Conservation (phyloP, 352 stramenopile species). For the Phytophthora syringae region DNA sequence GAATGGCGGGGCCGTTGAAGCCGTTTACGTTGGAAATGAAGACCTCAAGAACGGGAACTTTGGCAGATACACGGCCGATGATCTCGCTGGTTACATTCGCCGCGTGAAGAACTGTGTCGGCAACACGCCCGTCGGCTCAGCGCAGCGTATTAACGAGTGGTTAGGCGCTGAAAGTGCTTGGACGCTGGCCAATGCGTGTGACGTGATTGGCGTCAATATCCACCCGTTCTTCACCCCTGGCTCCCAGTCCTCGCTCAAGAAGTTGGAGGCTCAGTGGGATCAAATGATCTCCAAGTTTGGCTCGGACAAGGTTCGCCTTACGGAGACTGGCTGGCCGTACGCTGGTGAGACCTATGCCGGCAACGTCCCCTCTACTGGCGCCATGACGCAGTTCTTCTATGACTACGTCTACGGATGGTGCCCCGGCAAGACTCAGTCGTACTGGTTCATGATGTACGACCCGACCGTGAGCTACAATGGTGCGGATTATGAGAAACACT, state of each 20-base stretch:
- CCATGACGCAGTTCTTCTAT: slow-evolving; percentile 48
- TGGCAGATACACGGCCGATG: slow-evolving; percentile 36
- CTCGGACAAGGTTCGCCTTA: slow-evolving; percentile 45
- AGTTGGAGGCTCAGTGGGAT: slow-evolving; percentile 54
- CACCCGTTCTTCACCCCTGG: slow-evolving; percentile 57
- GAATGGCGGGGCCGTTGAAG: slow-evolving; percentile 46
- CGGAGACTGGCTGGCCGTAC: slow-evolving; percentile 66
- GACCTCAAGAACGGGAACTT: slow-evolving; percentile 59
- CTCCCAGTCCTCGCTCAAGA: slow-evolving; percentile 41
- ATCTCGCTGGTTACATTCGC: slow-evolving; percentile 52
- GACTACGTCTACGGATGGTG: slow-evolving; percentile 47
- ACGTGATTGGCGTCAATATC: slow-evolving; percentile 46
- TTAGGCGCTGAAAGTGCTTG: slow-evolving; percentile 35
- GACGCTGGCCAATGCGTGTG: slow-evolving; percentile 40
- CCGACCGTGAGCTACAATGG: slow-evolving; percentile 49
- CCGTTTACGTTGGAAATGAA: slow-evolving; percentile 80
- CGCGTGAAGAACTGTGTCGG: slow-evolving; percentile 55
- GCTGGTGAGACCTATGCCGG: slow-evolving; percentile 34
- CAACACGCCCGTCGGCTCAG: slow-evolving; percentile 64
- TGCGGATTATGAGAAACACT: slow-evolving; percentile 59
- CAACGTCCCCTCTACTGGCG: slow-evolving; percentile 46
- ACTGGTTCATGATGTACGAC: slow-evolving; percentile 77
- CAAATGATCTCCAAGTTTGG: slow-evolving; percentile 51
- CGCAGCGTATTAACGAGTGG: slow-evolving; percentile 73
- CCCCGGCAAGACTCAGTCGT: slow-evolving; percentile 33